Evolutionary conservation across 306 rosid genomes (phyloP), one percentile per base, ranked within the genome.

Genomic region (Glycine soja): DNA sequence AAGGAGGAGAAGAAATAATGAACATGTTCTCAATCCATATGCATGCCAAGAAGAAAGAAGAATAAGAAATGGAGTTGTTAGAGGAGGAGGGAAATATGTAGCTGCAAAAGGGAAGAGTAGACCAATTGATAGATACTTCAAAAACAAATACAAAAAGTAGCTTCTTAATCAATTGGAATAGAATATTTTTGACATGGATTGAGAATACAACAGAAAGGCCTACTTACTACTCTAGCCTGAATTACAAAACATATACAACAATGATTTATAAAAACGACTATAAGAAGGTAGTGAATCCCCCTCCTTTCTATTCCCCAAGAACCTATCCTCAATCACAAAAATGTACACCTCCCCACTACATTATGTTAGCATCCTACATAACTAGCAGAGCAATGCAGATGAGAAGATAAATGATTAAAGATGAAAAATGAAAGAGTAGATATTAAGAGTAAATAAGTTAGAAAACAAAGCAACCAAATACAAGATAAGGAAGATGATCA

Each of bases 181-280:
- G 82, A 79, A 79, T 65, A 43, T 40, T 58, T 24, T 51, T 46
- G 72, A 54, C 48, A 51, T 65, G 88, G 87, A 88, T 70, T 72
- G 86, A 83, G 74, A 91, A 85, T 86, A 90, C 90, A 89, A 79
- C 75, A 83, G 79, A 78, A 84, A 75, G 74, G 82, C 88, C 79
- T 4, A 67, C 61, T 70, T 76, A 65, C 62, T 16, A 56, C 19
- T 56, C 30, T 53, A 7, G 54, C 89, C 88, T 43, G 84, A 88
- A 82, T 81, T 84, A 88, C 80, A 82, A 75, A 77, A 88, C 86
- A 91, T 80, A 14, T 83, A 88, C 85, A 87, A 59, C 84, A 81
- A 72, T 34, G 43, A 61, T 64, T 56, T 68, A 48, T 14, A 15
- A 52, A 48, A 7, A 45, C 18, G 64, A 19, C 6, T 12, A 42